A percentile compares a stretch with the other conserved stretches of the same genome.
Conservation (phyloP, 2,329 filamentous ascomycete species). For the Cladosporium phlei region DNA sequence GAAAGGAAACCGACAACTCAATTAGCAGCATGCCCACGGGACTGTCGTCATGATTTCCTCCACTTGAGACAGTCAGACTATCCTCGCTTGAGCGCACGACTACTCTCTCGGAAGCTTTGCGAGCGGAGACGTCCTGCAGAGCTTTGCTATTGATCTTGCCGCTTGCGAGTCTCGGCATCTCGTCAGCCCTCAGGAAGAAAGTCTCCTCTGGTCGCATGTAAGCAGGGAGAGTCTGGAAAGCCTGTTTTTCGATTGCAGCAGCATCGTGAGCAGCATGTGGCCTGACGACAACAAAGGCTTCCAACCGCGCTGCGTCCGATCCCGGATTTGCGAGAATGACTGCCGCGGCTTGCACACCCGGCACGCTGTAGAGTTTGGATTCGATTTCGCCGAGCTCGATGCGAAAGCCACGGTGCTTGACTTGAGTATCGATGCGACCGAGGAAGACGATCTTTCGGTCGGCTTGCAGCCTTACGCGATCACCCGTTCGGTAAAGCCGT, state of each 20-base stretch:
- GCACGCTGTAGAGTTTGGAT: slow-evolving; percentile 53
- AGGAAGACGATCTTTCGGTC: slow-evolving; percentile 50
- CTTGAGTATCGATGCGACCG: slow-evolving; percentile 74
- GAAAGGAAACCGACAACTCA: slow-evolving; percentile 40
- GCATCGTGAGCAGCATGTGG: slow-evolving; percentile 16
- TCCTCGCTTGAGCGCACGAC: background rate
- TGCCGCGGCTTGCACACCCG: slow-evolving; percentile 57
- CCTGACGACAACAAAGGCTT: slow-evolving; percentile 22
- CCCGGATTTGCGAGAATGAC: slow-evolving; percentile 23
- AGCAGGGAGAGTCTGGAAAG: slow-evolving; percentile 19
- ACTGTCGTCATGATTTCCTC: background rate
- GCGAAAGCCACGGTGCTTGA: slow-evolving; percentile 90
- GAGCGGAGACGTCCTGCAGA: slow-evolving; percentile 20
- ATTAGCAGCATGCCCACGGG: slow-evolving; percentile 15
- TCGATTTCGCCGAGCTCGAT: slow-evolving; percentile 93
- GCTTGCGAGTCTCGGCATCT: slow-evolving; percentile 23
- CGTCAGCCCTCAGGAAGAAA: slow-evolving; percentile 19
- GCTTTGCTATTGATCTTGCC: slow-evolving; percentile 25
- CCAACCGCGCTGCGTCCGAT: slow-evolving; percentile 19
- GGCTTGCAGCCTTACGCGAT: slow-evolving; percentile 51
- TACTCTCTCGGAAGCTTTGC: slow-evolving; percentile 14
- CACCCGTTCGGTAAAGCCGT: slow-evolving; percentile 55
- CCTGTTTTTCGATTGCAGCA: slow-evolving; percentile 17
- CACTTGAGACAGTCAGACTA: background rate
- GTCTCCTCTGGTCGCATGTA: slow-evolving; percentile 25